Conservation (phyloP, 169 alveolate genomes). For the Eimeria tenella region DNA sequence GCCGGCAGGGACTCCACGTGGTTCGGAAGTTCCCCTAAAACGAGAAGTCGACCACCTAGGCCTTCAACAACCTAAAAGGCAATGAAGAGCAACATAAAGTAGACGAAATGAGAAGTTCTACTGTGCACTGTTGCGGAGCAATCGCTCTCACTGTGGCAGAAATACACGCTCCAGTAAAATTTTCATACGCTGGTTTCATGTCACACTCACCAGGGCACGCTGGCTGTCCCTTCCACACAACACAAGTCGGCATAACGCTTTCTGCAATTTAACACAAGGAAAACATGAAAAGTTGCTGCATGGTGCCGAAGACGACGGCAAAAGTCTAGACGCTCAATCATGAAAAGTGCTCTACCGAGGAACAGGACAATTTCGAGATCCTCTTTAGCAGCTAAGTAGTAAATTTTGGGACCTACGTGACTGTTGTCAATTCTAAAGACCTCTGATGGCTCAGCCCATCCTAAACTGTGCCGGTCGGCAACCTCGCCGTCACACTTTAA, state of each 20-base stretch:
- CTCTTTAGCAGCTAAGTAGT: neutral
- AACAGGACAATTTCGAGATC: neutral
- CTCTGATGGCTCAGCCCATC: conserved; percentile 60
- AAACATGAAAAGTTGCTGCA: neutral
- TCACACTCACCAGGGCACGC: conserved; percentile 52
- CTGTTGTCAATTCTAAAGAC: conserved; percentile 54
- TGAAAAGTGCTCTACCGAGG: neutral
- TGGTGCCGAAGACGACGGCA: neutral
- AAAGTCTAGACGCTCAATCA: neutral
- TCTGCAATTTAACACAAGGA: conserved; percentile 4
- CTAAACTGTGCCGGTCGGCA: neutral
- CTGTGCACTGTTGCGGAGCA: too few species aligned
- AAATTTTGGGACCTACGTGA: conserved; percentile 32
- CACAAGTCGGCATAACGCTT: conserved; percentile 57
- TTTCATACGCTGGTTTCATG: neutral
- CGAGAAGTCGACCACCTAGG: conserved; percentile 60
- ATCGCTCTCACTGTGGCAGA: too few species aligned
- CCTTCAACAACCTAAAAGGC: conserved; percentile 53
- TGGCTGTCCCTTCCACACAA: conserved; percentile 18
- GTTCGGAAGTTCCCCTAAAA: conserved; percentile 17
- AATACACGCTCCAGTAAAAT: too few species aligned
- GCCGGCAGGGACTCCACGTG: neutral
- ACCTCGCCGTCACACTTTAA: neutral
- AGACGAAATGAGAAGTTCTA: too few species aligned
- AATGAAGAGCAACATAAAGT: too few species aligned